Evolutionary conservation across 306 rosid genomes (phyloP), one percentile per base, ranked within the genome.

Genomic region (Lathyrus oleraceus): DNA sequence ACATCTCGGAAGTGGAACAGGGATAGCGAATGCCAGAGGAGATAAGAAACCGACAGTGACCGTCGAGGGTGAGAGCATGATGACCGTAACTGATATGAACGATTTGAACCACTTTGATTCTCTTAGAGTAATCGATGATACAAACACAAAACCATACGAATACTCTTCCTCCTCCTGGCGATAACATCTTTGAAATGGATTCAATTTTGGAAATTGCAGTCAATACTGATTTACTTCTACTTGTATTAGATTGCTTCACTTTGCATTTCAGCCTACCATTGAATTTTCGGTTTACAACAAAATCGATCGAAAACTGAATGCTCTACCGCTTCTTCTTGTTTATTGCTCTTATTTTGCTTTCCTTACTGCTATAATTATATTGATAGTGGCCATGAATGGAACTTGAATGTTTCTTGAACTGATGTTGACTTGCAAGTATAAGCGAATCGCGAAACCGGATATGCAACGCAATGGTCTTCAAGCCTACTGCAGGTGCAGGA

Each of bases 21-120:
- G 98, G 97, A 70, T 90, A 93, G 83, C 88, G 98, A 69, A 93
- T 81, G n/a, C 98, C 98, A 59, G 96, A 96, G 59, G 98, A 93
- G 82, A 87, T 81, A 67, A 93, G 98, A 83, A 93, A 78, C 48
- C 98, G 97, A 48, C 97, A 96, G 54, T 83, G 71, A 45, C 96
- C 98, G 36, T 82, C 94, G 78, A 93, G 59, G 86, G 88, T 79
- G 77, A 93, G 82, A 74, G 98, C 88, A 58, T 96, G 78, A 79
- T 93, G 98, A 76, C 90, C 98, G 68, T 93, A 93, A 73, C 78
- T 90, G 20, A 93, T 97, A 32, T 90, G 85, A 85, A 93, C 8
- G 98, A 97, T 90, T 85, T 85, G 87, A 93, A 93, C 76, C 71
- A 90, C 51, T 75, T 66, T 3, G 81, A 78, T 5, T 76, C 83